Percentiles rank a stretch among this genome's conserved stretches.
These are phyloP conservation scores for Macrotyloma uniflorum DNA, from an alignment of 306 rosid genomes.

Conservation along the genomic window DNA sequence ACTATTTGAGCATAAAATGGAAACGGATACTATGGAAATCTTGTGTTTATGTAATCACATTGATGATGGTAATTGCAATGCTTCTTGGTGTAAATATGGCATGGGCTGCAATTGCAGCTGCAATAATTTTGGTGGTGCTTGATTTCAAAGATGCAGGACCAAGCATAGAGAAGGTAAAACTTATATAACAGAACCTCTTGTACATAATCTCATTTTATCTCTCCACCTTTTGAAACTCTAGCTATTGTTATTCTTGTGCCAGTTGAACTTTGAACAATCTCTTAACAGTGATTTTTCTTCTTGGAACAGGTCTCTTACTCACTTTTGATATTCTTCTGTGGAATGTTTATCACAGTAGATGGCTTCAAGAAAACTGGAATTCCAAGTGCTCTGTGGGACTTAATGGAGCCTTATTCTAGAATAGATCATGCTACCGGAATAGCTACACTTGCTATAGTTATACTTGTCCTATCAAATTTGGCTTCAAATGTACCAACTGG, in stretches of 20 bases:
- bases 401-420: slow-evolving; percentile 71
- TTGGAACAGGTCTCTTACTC: slow-evolving; percentile 84
- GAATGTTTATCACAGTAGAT: slow-evolving; percentile 89
- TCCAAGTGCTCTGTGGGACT: slow-evolving; percentile 82
- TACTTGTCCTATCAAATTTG: slow-evolving; percentile 75
- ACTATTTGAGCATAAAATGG: slow-evolving; percentile 48
- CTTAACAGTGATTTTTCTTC: slow-evolving; percentile 16
- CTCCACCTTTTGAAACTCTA: background rate
- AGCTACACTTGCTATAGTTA: slow-evolving; percentile 69
- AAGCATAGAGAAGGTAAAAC: slow-evolving; percentile 80
- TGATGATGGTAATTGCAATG: slow-evolving; percentile 75
- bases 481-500: slow-evolving; percentile 97
- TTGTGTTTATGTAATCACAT: slow-evolving; percentile 66
- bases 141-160: slow-evolving; percentile 92
- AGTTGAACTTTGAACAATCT: slow-evolving; percentile 7
- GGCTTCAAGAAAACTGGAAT: slow-evolving; percentile 90
- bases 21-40: slow-evolving; percentile 62
- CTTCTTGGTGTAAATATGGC: slow-evolving; percentile 86
- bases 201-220: background rate
- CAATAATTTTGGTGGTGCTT: slow-evolving; percentile 82
- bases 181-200: slow-evolving; percentile 1
- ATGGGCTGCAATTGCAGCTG: slow-evolving; percentile 86
- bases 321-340: slow-evolving; percentile 87
- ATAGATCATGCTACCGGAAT: slow-evolving; percentile 61
- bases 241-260: background rate